These are phyloP conservation scores for Paramecium bursaria DNA, from an alignment of 73 alveolate genomes.

Conservation along the genomic window DNA sequence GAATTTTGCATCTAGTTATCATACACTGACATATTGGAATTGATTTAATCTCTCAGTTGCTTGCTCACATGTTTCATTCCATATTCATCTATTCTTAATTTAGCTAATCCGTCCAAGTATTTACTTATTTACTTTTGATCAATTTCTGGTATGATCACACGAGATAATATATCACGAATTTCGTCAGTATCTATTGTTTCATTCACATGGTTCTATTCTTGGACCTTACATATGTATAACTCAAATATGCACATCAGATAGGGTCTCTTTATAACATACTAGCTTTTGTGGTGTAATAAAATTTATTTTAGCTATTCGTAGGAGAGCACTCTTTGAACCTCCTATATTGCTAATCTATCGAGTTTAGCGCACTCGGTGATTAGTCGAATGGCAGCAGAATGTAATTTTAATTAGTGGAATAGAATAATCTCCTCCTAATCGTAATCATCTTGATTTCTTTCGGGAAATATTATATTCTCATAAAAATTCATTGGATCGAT, in stretches of 20 bases:
- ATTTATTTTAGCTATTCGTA: conserved; percentile 56
- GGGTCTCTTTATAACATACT: conserved; percentile 54
- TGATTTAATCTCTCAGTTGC: conserved; percentile 20
- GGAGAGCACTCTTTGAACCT: conserved; percentile 58
- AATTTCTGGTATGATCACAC: conserved; percentile 57
- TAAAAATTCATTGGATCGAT: conserved; percentile 54
- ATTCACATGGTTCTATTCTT: conserved; percentile 38
- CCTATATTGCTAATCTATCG: conserved; percentile 62
- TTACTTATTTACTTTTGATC: conserved; percentile 47
- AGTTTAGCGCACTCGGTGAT: conserved; percentile 53
- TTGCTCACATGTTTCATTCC: too few species aligned
- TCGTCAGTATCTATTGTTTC: conserved; percentile 61
- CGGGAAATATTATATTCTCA: conserved; percentile 16
- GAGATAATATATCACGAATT: conserved; percentile 58
- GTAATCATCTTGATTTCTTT: background rate
- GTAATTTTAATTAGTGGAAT: conserved; percentile 14
- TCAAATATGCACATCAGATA: conserved; percentile 64
- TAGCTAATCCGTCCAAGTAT: conserved; percentile 51
- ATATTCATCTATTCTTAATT: background rate
- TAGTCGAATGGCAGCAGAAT: conserved; percentile 10
- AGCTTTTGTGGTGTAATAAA: background rate
- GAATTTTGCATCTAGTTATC: too few species aligned
- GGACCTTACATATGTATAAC: conserved; percentile 57
- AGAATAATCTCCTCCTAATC: background rate
- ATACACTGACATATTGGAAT: too few species aligned